These are phyloP conservation scores for Panellus pusillus DNA, from an alignment of 768 basidiomycete species.

Conservation along the genomic window DNA sequence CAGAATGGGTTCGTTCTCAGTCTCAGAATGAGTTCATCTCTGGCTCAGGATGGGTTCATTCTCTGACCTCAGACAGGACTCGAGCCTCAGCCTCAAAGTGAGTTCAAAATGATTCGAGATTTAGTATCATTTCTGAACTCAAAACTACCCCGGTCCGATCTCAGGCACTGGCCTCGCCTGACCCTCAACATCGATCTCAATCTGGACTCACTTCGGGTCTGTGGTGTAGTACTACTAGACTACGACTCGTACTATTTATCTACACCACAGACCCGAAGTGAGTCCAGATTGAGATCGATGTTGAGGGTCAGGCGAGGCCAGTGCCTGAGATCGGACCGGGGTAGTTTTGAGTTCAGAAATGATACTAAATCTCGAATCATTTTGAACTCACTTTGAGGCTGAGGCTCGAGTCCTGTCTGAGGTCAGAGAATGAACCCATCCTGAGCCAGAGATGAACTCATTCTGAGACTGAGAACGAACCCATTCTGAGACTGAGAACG, in stretches of 20 bases:
- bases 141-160: neutral
- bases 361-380: neutral
- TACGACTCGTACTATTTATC: no score
- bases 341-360: neutral
- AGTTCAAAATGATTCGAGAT: neutral
- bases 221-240: no score
- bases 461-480: no score
- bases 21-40: no score
- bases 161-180: neutral
- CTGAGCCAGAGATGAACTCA: no score
- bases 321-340: neutral
- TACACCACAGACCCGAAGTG: slow-evolving; percentile 1
- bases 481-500: no score
- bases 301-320: neutral
- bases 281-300: neutral
- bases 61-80: no score
- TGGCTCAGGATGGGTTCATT: no score
- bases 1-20: no score
- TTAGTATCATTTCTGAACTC: neutral
- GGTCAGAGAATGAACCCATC: no score
- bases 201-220: neutral
- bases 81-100: neutral
- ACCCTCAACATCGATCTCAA: neutral
- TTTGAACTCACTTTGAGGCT: neutral
- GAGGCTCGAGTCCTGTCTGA: neutral